phyloP scores from a whole-genome alignment of 345 rosid genomes.

The Lepidium didymum region DNA sequence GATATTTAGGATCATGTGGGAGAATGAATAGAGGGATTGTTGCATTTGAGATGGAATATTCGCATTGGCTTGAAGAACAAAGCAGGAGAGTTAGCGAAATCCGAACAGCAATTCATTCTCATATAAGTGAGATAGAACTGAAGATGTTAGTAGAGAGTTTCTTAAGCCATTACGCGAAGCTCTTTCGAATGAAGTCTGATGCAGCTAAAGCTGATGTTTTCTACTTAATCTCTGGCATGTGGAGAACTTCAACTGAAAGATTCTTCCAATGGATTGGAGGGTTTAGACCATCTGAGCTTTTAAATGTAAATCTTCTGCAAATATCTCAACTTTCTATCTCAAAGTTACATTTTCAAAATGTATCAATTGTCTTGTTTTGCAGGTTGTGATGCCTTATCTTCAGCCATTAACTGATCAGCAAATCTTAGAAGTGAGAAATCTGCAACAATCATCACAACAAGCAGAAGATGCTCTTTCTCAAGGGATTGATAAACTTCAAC shows the following conservation, averaged over 20 bases:
- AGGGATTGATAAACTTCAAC: constrained; percentile 68
- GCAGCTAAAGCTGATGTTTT: constrained; percentile 83
- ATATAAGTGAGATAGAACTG: constrained; percentile 56
- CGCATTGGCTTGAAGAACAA: constrained; percentile 77
- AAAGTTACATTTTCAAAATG: not conserved
- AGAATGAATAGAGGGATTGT: constrained; percentile 50
- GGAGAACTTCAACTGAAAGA: constrained; percentile 72
- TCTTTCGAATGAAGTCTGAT: constrained; percentile 70
- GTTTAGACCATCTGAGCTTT: constrained; percentile 84
- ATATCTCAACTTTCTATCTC: not conserved
- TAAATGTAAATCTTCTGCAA: constrained; percentile 40
- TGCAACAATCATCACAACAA: constrained; percentile 72
- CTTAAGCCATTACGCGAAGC: constrained; percentile 61
- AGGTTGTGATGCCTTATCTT: constrained; percentile 66
- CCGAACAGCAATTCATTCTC: constrained; percentile 56
- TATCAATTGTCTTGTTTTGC: not conserved
- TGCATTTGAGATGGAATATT: constrained; percentile 78
- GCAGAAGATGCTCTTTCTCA: constrained; percentile 85
- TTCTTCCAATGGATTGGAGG: constrained; percentile 91
- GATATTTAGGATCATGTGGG: constrained; percentile 40
- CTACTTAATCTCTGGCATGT: constrained; percentile 72
- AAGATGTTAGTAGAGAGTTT: constrained; percentile 58
- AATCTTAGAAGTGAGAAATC: constrained; percentile 41
- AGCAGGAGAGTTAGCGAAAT: constrained; percentile 53
- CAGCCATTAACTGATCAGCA: constrained; percentile 77